Percentiles rank a stretch among this genome's conserved stretches.
phyloP scores from a whole-genome alignment of 2,329 filamentous ascomycete species.

The Aspergillus alliaceus region DNA sequence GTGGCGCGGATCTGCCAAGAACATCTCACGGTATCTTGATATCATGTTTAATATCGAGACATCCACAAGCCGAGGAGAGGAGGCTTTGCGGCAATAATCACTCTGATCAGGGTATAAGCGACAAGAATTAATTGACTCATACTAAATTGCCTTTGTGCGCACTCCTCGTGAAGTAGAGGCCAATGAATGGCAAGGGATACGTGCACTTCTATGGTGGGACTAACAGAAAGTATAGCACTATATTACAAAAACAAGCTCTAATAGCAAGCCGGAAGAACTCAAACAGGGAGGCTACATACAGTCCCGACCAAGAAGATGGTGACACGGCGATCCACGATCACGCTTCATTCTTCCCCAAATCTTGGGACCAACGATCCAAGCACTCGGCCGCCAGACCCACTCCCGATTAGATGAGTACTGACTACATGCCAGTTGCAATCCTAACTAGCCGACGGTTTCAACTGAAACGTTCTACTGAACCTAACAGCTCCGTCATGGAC shows the following conservation, averaged over 20 bases:
- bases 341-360: background rate
- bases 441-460: background rate
- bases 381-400: background rate
- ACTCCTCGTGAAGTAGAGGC: background rate
- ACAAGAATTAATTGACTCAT: slow-evolving; percentile 1
- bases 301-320: background rate
- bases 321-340: background rate
- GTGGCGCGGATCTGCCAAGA: background rate
- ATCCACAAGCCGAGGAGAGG: background rate
- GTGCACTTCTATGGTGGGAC: background rate
- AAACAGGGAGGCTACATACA: background rate
- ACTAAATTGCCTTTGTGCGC: background rate
- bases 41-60: background rate
- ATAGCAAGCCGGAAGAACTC: background rate
- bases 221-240: background rate
- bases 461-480: background rate
- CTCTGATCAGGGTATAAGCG: background rate
- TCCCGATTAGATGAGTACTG: background rate
- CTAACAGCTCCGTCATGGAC: background rate
- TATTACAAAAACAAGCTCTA: background rate
- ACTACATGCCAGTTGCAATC: background rate
- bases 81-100: background rate
- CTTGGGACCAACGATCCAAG: background rate
- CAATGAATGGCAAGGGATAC: background rate
- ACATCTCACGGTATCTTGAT: background rate